phyloP scores from a whole-genome alignment of 106 monocot species.

The Platanthera zijinensis region DNA sequence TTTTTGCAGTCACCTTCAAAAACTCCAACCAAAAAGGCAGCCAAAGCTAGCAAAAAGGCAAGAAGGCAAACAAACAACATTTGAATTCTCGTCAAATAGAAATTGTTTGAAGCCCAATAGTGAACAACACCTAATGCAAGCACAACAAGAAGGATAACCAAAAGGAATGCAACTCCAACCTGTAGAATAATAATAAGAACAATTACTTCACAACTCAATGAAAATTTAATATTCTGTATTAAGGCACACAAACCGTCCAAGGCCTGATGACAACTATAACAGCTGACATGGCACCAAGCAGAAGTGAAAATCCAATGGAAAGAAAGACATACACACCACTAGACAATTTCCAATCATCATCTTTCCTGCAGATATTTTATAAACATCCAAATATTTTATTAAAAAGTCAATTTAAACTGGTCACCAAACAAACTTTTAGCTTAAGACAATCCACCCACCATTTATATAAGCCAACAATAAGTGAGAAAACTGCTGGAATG shows the following conservation, averaged over 20 bases:
- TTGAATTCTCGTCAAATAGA: slow-evolving; percentile 83
- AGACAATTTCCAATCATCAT: slow-evolving; percentile 95
- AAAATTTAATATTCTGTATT: slow-evolving; percentile 1
- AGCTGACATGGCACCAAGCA: slow-evolving; percentile 79
- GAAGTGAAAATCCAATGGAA: slow-evolving; percentile 65
- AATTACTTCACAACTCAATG: slow-evolving; percentile 6
- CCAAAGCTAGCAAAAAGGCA: slow-evolving; percentile 83
- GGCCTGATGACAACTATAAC: slow-evolving; percentile 67
- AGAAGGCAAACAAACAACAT: slow-evolving; percentile 81
- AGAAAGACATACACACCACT: slow-evolving; percentile 80
- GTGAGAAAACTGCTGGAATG: slow-evolving; percentile 72
- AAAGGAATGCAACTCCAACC: slow-evolving; percentile 88
- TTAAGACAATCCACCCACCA: slow-evolving; percentile 41
- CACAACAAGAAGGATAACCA: slow-evolving; percentile 71
- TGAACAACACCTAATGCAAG: slow-evolving; percentile 80
- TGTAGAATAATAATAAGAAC: slow-evolving; percentile 23
- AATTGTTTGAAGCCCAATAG: slow-evolving; percentile 93
- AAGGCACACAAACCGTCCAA: slow-evolving; percentile 72
- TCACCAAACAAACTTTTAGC: background rate
- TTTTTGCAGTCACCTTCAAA: slow-evolving; percentile 54
- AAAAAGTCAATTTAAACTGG: background rate
- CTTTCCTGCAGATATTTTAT: slow-evolving; percentile 65
- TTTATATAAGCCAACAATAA: slow-evolving; percentile 86
- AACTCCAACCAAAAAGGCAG: slow-evolving; percentile 82
- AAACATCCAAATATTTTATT: background rate